Evolutionary conservation across 139 green algal genomes (phyloP).

Genomic region (Volvox reticuliferus): DNA sequence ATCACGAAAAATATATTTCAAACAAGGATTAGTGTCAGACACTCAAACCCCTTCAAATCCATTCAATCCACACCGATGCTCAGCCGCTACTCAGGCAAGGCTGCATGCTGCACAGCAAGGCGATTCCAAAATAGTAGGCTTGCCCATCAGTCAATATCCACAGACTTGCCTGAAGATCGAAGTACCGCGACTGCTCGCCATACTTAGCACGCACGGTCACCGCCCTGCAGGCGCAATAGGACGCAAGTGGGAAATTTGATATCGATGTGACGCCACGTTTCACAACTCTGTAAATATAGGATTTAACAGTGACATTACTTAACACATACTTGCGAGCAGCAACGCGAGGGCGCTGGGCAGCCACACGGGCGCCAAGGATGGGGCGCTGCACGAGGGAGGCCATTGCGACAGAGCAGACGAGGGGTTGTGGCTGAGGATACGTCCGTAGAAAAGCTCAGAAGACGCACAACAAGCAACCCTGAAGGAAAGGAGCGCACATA

Average conservation of each 20-base stretch:
- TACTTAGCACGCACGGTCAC: slow-evolving; percentile 84
- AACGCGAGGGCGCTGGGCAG: slow-evolving; percentile 44
- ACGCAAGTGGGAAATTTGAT: not conserved
- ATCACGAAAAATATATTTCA: too few species aligned
- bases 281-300: not conserved
- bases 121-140: not conserved
- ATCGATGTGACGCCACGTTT: not conserved
- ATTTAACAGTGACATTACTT: not conserved
- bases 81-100: not conserved
- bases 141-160: not conserved
- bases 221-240: slow-evolving; percentile 56
- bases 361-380: slow-evolving; percentile 35
- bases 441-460: not conserved
- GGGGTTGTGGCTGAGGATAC: slow-evolving; percentile 17
- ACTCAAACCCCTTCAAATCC: too few species aligned
- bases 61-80: not conserved
- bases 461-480: not conserved
- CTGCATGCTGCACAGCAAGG: not conserved
- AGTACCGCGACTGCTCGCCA: slow-evolving; percentile 88
- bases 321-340: slow-evolving; percentile 52
- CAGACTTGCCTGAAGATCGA: slow-evolving; percentile 78
- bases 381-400: slow-evolving; percentile 49
- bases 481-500: not conserved
- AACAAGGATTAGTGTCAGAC: too few species aligned
- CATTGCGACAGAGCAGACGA: slow-evolving; percentile 39